Evolutionary conservation across 352 stramenopile genomes (phyloP).

Genomic region (Pythium brachiatum): DNA sequence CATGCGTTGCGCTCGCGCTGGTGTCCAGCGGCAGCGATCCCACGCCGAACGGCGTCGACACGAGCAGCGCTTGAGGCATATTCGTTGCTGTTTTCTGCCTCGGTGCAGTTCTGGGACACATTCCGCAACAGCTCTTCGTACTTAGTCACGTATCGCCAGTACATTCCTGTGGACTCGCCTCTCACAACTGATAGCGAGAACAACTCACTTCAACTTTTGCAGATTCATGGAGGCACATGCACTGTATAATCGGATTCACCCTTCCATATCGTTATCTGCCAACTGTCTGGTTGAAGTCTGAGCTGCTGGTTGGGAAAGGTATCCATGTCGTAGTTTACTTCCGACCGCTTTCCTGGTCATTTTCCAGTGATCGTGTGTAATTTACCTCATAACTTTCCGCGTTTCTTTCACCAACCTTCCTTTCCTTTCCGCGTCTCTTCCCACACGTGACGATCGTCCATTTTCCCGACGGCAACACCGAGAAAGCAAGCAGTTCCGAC

Average conservation of each 20-base stretch:
- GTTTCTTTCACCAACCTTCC: neutral
- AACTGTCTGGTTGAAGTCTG: conserved; percentile 27
- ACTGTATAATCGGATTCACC: neutral
- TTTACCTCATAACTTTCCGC: neutral
- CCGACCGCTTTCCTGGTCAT: neutral
- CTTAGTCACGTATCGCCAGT: conserved; percentile 3
- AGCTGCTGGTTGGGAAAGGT: conserved; percentile 7
- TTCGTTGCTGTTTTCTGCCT: neutral
- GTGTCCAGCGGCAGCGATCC: conserved; percentile 38
- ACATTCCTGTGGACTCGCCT: conserved; percentile 11
- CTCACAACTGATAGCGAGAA: conserved; percentile 17
- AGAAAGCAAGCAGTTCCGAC: neutral
- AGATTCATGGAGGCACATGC: neutral
- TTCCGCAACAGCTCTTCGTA: conserved; percentile 14
- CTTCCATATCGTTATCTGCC: neutral
- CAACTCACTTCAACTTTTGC: conserved; percentile 20
- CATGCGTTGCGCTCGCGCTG: conserved; percentile 4
- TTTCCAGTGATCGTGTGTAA: neutral
- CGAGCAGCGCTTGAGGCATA: conserved; percentile 29
- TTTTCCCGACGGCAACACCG: conserved; percentile 14
- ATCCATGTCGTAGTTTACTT: conserved; percentile 14
- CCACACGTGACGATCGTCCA: conserved; percentile 1
- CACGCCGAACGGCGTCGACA: conserved; percentile 73
- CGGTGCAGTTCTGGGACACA: neutral
- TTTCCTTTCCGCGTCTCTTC: conserved; percentile 16